Evolutionary conservation across 495 filamentous ascomycete species (phyloP).

Genomic region (Trichodelitschia bisporula): DNA sequence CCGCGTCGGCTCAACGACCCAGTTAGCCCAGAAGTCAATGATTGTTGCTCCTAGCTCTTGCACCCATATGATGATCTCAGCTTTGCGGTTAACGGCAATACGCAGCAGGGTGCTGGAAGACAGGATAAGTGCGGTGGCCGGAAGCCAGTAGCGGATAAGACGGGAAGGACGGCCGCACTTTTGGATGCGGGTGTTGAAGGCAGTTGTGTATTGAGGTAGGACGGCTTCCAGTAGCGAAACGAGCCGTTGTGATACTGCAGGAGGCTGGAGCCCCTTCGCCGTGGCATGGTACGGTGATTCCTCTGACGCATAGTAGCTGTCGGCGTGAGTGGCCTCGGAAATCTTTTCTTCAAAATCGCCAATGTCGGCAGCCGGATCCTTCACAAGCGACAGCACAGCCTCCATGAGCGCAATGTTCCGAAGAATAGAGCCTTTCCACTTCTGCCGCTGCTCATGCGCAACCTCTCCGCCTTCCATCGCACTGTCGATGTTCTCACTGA

Average conservation of each 20-base stretch:
- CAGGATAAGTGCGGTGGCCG: constrained; percentile 34
- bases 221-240: constrained; percentile 32
- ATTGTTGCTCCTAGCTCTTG: constrained; percentile 46
- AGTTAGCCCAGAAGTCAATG: constrained; percentile 83
- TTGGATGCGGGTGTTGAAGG: constrained; percentile 22
- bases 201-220: constrained; percentile 30
- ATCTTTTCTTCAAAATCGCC: constrained; percentile 56
- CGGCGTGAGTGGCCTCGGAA: constrained; percentile 34
- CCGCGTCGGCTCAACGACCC: constrained; percentile 64
- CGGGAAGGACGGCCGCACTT: constrained; percentile 49
- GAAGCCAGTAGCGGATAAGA: constrained; percentile 76
- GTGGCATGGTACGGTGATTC: constrained; percentile 14
- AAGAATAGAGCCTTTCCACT: constrained; percentile 48
- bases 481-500: constrained; percentile 8
- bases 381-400: constrained; percentile 39
- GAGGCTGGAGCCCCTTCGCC: constrained; percentile 19
- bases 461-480: constrained; percentile 15
- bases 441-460: constrained; percentile 20
- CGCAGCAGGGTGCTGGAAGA: constrained; percentile 62
- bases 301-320: constrained; percentile 22
- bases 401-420: constrained; percentile 60
- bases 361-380: constrained; percentile 24
- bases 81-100: constrained; percentile 42
- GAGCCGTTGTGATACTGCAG: constrained; percentile 38
- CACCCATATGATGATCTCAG: constrained; percentile 54